These are phyloP conservation scores for Talaromyces proteolyticus DNA, from an alignment of 495 filamentous ascomycete species.

Conservation along the genomic window DNA sequence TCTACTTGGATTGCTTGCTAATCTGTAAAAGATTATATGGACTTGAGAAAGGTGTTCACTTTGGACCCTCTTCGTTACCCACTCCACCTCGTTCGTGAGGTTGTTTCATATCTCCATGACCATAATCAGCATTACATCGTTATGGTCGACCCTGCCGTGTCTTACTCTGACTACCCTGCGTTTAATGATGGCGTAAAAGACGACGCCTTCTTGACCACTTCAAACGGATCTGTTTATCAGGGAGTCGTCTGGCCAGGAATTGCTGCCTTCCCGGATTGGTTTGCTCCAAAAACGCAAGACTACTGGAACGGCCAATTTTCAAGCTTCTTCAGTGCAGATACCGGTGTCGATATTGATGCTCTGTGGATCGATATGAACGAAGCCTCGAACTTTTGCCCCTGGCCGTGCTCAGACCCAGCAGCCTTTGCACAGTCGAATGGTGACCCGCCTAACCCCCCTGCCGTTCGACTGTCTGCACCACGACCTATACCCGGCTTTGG, in stretches of 20 bases:
- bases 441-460: slow-evolving; percentile 60
- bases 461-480: slow-evolving; percentile 52
- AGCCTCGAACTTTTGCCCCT: slow-evolving; percentile 65
- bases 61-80: slow-evolving; percentile 71
- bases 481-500: slow-evolving; percentile 67
- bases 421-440: slow-evolving; percentile 42
- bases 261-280: slow-evolving; percentile 82
- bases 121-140: slow-evolving; percentile 75
- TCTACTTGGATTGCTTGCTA: not conserved
- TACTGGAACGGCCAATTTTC: slow-evolving; percentile 75
- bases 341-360: slow-evolving; percentile 76
- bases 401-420: slow-evolving; percentile 63
- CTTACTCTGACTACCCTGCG: slow-evolving; percentile 58
- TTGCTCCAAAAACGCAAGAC: slow-evolving; percentile 54
- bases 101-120: slow-evolving; percentile 66
- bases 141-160: slow-evolving; percentile 85
- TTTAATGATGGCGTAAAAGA: slow-evolving; percentile 57
- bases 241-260: slow-evolving; percentile 84
- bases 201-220: slow-evolving; percentile 58
- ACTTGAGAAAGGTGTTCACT: slow-evolving; percentile 61
- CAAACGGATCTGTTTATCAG: slow-evolving; percentile 62
- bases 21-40: slow-evolving; percentile 56
- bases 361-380: slow-evolving; percentile 91
- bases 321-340: slow-evolving; percentile 57
- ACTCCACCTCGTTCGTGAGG: slow-evolving; percentile 55